phyloP scores from a whole-genome alignment of 768 basidiomycete species.

The Lactifluus subvellereus region DNA sequence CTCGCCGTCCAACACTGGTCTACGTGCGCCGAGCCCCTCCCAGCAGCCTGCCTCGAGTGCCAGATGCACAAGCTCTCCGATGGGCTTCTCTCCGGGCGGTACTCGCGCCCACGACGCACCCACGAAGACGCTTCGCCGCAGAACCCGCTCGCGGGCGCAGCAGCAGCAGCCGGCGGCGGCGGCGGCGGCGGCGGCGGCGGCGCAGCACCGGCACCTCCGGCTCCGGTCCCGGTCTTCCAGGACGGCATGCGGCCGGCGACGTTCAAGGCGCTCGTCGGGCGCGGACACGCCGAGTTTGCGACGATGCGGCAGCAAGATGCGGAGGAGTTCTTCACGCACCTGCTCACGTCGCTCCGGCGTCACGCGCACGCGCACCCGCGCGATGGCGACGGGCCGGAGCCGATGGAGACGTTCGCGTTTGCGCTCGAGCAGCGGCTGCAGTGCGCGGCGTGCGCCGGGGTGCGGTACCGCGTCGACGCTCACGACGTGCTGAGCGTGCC shows the following conservation, averaged over 20 bases:
- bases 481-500: slow-evolving; percentile 75
- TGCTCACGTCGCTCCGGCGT: slow-evolving; percentile 67
- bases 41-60: slow-evolving; percentile 87
- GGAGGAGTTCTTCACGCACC: slow-evolving; percentile 86
- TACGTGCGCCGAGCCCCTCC: slow-evolving; percentile 59
- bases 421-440: slow-evolving; percentile 84
- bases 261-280: slow-evolving; percentile 88
- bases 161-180: slow-evolving; percentile 22
- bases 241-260: slow-evolving; percentile 73
- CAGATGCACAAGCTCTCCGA: slow-evolving; percentile 92
- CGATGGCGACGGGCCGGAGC: slow-evolving; percentile 37
- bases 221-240: slow-evolving; percentile 65
- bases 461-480: slow-evolving; percentile 74
- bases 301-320: slow-evolving; percentile 98
- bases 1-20: slow-evolving; percentile 46
- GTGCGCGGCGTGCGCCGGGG: slow-evolving; percentile 70
- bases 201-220: slow-evolving; percentile 25
- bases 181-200: too few species aligned
- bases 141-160: slow-evolving; percentile 31
- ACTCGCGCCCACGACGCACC: slow-evolving; percentile 56
- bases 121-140: slow-evolving; percentile 26
- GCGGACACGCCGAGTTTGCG: slow-evolving; percentile 88
- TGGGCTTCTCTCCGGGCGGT: slow-evolving; percentile 88
- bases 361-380: slow-evolving; percentile 44
- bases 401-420: slow-evolving; percentile 74